phyloP scores from a whole-genome alignment of 441 rosid species.

The Populus hybrid region DNA sequence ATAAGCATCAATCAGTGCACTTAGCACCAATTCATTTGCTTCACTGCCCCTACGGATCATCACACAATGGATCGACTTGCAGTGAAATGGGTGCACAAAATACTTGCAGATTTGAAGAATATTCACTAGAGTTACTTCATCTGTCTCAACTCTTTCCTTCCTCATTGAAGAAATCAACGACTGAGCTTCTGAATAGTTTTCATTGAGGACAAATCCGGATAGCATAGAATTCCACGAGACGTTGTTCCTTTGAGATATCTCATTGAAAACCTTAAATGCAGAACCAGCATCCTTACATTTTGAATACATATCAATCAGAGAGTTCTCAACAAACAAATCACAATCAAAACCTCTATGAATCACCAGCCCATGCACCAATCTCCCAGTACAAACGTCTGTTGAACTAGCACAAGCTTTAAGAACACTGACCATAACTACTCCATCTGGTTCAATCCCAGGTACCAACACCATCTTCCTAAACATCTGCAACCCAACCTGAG shows the following conservation, averaged over 20 bases:
- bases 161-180: conserved; percentile 24
- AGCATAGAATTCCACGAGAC: conserved; percentile 41
- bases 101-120: conserved; percentile 38
- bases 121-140: conserved; percentile 23
- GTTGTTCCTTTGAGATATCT: conserved; percentile 23
- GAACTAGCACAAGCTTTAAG: conserved; percentile 30
- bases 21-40: conserved; percentile 18
- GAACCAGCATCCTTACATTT: conserved; percentile 15
- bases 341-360: conserved; percentile 25
- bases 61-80: conserved; percentile 57
- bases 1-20: conserved; percentile 63
- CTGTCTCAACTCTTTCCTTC: conserved; percentile 6
- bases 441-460: conserved; percentile 25
- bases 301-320: conserved; percentile 35
- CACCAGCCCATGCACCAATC: conserved; percentile 24
- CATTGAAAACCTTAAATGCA: conserved; percentile 32
- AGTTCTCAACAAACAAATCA: conserved; percentile 33
- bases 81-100: conserved; percentile 32
- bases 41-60: conserved; percentile 29
- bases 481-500: conserved; percentile 22
- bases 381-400: conserved; percentile 20
- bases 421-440: conserved; percentile 22
- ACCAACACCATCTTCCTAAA: conserved; percentile 24
- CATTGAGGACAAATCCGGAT: conserved; percentile 28
- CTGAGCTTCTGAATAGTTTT: conserved; percentile 22